Evolutionary conservation across 306 rosid genomes (phyloP), one percentile per base, ranked within the genome.

Genomic region (Malus fusca): DNA sequence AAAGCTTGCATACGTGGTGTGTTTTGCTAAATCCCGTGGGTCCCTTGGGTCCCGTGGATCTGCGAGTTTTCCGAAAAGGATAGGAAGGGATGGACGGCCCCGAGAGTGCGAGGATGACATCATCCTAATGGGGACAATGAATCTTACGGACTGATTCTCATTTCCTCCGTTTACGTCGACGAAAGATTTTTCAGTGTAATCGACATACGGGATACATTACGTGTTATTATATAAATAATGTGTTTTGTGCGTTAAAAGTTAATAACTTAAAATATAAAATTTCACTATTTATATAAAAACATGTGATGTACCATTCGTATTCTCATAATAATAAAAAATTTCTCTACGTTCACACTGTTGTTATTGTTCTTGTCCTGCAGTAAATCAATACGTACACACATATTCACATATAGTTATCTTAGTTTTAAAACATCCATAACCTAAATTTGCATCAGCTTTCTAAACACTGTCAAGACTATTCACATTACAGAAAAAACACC

Each of bases 1-100:
- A 22, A 23, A 22, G 26, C 30, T 23, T 69, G 28, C 40, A 78
- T 77, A 82, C 91, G 82, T 85, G 91, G 19, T 15, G 85, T 68
- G 61, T 55, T 28, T 68, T 63, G 76, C 71, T n/a, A 9, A 65
- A 68, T 46, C 55, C 78, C 82, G 19, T 61, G 18, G 66, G 66
- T 46, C 55, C 78, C 80, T 8, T 61, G 18, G 37, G 66, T 5
- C 37, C 66, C 66, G 10, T 30, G 2, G 23, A 12, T 21, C 10
- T 14, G 8, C 66, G 37, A 26, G 37, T 26, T 61, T 61, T 6
- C 4, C 66, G 66, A 58, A 22, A 58, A 22, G 30, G 30, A 58
- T 58, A 58, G 8, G 63, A 58, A 11, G 43, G 43, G 11, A 40
- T 8, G 43, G 11, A 40, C 11, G 11, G 63, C 3, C 14, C 63